A percentile compares a stretch with the other conserved stretches of the same genome.
Conservation (phyloP, 2,329 filamentous ascomycete genomes). For the Calonectria montana region DNA sequence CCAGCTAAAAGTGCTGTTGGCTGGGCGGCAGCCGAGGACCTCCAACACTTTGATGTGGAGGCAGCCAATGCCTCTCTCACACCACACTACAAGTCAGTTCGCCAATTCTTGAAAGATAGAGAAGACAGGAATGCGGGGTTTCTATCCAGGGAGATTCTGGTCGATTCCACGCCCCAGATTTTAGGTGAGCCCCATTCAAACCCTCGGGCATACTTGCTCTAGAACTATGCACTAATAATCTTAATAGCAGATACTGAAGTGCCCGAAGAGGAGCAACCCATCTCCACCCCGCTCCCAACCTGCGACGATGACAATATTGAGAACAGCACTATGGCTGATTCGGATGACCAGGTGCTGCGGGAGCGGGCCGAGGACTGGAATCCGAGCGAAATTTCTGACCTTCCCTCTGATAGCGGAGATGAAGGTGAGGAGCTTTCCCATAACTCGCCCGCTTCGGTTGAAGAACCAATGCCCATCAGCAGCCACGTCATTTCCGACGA, state of each 20-base stretch:
- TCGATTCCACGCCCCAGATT: not conserved
- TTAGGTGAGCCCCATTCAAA: not conserved
- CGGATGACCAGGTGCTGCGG: not conserved
- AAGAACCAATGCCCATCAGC: not conserved
- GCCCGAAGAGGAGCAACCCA: not conserved
- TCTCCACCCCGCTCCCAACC: not conserved
- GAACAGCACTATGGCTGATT: not conserved
- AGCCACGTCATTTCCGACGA: not conserved
- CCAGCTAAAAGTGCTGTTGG: not conserved
- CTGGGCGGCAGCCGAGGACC: conserved; percentile 1
- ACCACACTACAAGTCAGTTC: not conserved
- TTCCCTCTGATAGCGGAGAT: not conserved
- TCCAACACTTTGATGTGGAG: not conserved
- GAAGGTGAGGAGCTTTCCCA: not conserved
- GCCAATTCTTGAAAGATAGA: not conserved
- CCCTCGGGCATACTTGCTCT: not conserved
- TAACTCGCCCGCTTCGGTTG: not conserved
- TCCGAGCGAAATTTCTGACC: not conserved
- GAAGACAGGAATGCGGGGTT: not conserved
- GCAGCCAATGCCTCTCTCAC: not conserved
- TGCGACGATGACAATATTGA: not conserved
- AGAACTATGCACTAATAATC: not conserved
- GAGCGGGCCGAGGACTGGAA: conserved; percentile 4
- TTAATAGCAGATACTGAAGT: not conserved
- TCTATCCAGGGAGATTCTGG: not conserved